Base-by-base conservation (phyloP, 2,329 filamentous ascomycete genomes). In the Talaromyces sp. region DNA sequence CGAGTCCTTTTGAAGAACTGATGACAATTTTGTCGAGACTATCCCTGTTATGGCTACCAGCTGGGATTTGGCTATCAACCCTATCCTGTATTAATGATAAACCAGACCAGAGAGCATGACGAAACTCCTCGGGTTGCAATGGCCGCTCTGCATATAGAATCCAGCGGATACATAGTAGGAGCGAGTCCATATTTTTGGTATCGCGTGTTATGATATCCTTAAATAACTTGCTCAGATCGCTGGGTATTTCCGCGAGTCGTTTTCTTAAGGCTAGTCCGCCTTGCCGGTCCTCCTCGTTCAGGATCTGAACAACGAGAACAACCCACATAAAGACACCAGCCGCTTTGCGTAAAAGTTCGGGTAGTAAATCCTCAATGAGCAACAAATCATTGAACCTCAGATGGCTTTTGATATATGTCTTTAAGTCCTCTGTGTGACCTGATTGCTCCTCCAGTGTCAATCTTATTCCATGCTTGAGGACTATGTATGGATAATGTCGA, bases 321-420 rank as follows among this genome's bases (percentile, higher is more conserved):
- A 77, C 76, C 77, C 80, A 82, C 58, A 82, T 71, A 61, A 82
- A 82, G 11, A 82, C 70, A 0, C 80, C 78, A n/a, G 73, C 37
- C 1, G 81, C 75, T 54, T 80, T 82, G 0, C 72, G 39, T 0
- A 75, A 70, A 35, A 84, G 63, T 22, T 77, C 64, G 0, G 16
- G 10, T 62, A 68, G 60, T 0, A 84, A 67, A 0, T 75, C 67
- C 0, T 61, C 52, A 8, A 68, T 61, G 45, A 78, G 66, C 0
- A 7, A 27, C 5, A 9, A n/a, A 37, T 68, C 24, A 35, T 57
- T 47, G 24, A 47, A n/a, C 19, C 39, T 14, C 9, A 57, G n/a
- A 7, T 14, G 48, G 39, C 19, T 63, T 37, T 10, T 58, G 3
- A 63, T n/a, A 22, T 58, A 63, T 11, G n/a, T 43, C 24, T 11